These are phyloP conservation scores for Plasmodium fragile DNA, from an alignment of 169 alveolate genomes.

Conservation along the genomic window DNA sequence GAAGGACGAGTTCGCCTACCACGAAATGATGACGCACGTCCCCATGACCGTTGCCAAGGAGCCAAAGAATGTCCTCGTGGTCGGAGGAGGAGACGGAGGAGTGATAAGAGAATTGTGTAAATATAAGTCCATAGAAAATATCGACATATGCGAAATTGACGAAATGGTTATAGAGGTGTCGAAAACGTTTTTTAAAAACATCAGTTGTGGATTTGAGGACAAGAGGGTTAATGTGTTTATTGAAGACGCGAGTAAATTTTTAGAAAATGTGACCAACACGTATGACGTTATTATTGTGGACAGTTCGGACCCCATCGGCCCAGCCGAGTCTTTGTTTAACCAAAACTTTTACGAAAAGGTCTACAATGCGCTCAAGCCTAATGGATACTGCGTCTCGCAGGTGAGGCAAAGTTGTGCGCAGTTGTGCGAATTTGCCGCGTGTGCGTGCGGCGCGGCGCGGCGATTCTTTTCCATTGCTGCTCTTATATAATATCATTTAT, in stretches of 20 bases:
- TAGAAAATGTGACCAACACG: slow-evolving; percentile 78
- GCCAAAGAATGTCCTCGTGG: slow-evolving; percentile 83
- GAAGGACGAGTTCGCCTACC: slow-evolving; percentile 83
- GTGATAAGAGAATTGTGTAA: slow-evolving; percentile 82
- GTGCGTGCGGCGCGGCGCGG: not conserved
- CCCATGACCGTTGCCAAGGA: slow-evolving; percentile 83
- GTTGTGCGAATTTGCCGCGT: not conserved
- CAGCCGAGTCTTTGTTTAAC: slow-evolving; percentile 82
- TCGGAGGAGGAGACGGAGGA: slow-evolving; percentile 92
- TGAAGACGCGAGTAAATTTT: slow-evolving; percentile 73
- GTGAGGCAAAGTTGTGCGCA: not conserved
- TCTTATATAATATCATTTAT: too few relatives aligned
- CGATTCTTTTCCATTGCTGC: not conserved
- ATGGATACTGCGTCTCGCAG: slow-evolving; percentile 38
- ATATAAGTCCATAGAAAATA: slow-evolving; percentile 80
- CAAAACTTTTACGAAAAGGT: slow-evolving; percentile 81
- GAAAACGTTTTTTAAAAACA: slow-evolving; percentile 77
- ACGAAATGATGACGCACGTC: slow-evolving; percentile 87
- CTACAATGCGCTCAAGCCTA: slow-evolving; percentile 52
- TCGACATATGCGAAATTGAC: slow-evolving; percentile 86
- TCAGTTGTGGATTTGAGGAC: slow-evolving; percentile 82
- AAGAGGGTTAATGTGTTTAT: slow-evolving; percentile 80
- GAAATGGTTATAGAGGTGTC: slow-evolving; percentile 85
- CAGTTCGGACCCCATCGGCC: slow-evolving; percentile 87
- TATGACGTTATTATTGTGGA: slow-evolving; percentile 86